Evolutionary conservation across 2,329 filamentous ascomycete genomes (phyloP).

Genomic region (Balansia obtecta): DNA sequence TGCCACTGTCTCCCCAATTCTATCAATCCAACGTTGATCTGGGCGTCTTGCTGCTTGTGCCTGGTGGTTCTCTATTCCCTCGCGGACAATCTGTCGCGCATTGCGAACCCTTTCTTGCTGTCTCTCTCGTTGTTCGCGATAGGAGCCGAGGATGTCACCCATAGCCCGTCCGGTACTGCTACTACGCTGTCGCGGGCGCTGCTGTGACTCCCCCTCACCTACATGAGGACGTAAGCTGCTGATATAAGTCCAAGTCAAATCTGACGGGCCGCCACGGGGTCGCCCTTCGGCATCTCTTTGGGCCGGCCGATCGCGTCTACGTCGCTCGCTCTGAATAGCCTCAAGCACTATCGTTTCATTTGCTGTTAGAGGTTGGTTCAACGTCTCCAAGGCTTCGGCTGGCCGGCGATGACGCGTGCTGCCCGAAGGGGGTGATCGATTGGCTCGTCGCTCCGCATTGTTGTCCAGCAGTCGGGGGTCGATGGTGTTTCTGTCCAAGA

Average conservation of each 20-base stretch:
- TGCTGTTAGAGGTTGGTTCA: slow-evolving; percentile 38
- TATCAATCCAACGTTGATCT: slow-evolving; percentile 20
- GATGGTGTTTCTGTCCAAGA: slow-evolving; percentile 43
- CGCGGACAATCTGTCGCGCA: slow-evolving; percentile 20
- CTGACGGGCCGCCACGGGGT: slow-evolving; percentile 9
- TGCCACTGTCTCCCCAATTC: slow-evolving; percentile 23
- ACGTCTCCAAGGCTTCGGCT: slow-evolving; percentile 25
- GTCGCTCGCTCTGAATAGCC: slow-evolving; percentile 40
- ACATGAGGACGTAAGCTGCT: slow-evolving; percentile 9
- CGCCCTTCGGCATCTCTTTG: slow-evolving; percentile 16
- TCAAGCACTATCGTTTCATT: slow-evolving; percentile 46
- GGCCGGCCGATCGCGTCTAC: slow-evolving; percentile 32
- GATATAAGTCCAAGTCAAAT: slow-evolving; percentile 11
- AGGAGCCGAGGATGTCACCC: slow-evolving; percentile 25
- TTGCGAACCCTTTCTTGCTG: slow-evolving; percentile 21
- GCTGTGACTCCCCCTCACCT: slow-evolving; percentile 13
- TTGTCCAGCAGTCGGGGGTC: slow-evolving; percentile 39
- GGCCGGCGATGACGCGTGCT: slow-evolving; percentile 5
- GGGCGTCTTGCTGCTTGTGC: slow-evolving; percentile 7
- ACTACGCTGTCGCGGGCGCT: slow-evolving; percentile 23
- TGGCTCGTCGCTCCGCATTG: slow-evolving; percentile 28
- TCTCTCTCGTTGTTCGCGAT: slow-evolving; percentile 25
- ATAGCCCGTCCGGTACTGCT: slow-evolving; percentile 25
- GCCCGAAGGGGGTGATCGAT: slow-evolving; percentile 7
- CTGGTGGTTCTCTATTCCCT: slow-evolving; percentile 9